Base-by-base conservation (phyloP, 371 early-diverging fungal species). In the Capillidium rhysosporum region DNA sequence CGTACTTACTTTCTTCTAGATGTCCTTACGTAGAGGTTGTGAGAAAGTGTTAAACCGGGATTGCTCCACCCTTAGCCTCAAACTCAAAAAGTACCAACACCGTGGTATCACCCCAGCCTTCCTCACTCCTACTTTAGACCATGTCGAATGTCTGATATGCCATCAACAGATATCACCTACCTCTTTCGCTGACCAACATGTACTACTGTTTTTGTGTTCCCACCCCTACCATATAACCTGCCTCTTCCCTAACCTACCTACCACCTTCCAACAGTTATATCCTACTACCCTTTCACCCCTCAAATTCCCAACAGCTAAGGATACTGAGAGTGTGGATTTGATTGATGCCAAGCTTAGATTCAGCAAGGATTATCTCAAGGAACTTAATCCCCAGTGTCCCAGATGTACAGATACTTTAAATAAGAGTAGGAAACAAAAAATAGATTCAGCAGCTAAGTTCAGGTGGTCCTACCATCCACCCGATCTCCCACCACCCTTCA, bases 11-110 rank as follows among this genome's bases (percentile, higher is more conserved):
- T 3, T 34, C 18, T 12, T 30, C 46, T 49, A 40, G 34, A 20
- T 28, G 23, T 80, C 80, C 2, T 65, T 94, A 38, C 77, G 85
- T 30, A 77, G 85, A 61, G 92, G 90, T 0, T 91, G 90, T 63
- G 76, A 82, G 56, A 81, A 81, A 52, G 87, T 94, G 44, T 61
- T 92, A 34, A 76, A 82, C 9, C 78, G 76, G 51, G 92, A 94
- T 61, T 84, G 86, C 46, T 77, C 82, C 24, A 75, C 77, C 38
- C 67, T 89, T 48, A 76, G 85, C 3, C 77, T 82, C 46, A 77
- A 76, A 18, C 71, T 89, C 62, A 77, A 80, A 39, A 65, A 67
- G 24, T 67, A 75, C 23, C 89, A 86, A 61, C 74, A 79, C 40
- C 76, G 78, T 38, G 85, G 78, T 24, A 70, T 82, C 31, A 23